A percentile compares a stretch with the other conserved stretches of the same genome.
Conservation (phyloP, 2,329 filamentous ascomycete species). For the Neonectria coccinea region DNA sequence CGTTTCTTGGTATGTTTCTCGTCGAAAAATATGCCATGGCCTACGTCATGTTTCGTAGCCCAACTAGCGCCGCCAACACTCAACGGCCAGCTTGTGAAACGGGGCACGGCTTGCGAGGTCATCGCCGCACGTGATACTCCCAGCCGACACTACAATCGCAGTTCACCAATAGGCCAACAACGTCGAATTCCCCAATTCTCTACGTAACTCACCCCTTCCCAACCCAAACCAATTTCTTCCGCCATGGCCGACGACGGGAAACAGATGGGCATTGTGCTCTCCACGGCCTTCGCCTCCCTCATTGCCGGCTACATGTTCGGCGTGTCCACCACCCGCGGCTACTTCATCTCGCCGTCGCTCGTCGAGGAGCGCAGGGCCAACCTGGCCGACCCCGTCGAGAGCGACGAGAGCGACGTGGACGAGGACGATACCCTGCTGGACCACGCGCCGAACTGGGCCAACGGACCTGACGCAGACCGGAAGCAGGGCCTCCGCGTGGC, state of each 20-base stretch:
- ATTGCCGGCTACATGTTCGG: constrained; percentile 85
- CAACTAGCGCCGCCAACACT: background rate
- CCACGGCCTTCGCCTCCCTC: constrained; percentile 79
- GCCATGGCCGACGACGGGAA: constrained; percentile 54
- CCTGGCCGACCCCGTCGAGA: constrained; percentile 71
- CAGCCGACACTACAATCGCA: constrained; percentile 7
- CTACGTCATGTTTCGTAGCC: constrained; percentile 12
- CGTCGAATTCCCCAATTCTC: constrained; percentile 5
- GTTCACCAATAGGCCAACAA: background rate
- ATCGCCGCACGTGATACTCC: constrained; percentile 25
- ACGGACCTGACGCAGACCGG: constrained; percentile 69
- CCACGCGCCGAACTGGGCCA: constrained; percentile 76
- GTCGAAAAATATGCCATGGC: background rate
- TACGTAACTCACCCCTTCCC: background rate
- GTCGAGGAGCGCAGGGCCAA: constrained; percentile 67
- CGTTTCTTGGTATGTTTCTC: background rate
- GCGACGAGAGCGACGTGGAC: constrained; percentile 76
- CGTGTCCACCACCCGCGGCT: constrained; percentile 74
- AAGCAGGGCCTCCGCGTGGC: constrained; percentile 64
- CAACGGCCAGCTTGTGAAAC: constrained; percentile 16
- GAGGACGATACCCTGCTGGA: constrained; percentile 70
- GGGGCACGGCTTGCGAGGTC: constrained; percentile 4
- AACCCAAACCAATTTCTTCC: constrained; percentile 1
- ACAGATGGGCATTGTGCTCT: constrained; percentile 72
- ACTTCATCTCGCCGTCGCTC: constrained; percentile 68